Base-by-base conservation (phyloP, 1,139 yeast species). In the Trichomonascaceae sp. region DNA sequence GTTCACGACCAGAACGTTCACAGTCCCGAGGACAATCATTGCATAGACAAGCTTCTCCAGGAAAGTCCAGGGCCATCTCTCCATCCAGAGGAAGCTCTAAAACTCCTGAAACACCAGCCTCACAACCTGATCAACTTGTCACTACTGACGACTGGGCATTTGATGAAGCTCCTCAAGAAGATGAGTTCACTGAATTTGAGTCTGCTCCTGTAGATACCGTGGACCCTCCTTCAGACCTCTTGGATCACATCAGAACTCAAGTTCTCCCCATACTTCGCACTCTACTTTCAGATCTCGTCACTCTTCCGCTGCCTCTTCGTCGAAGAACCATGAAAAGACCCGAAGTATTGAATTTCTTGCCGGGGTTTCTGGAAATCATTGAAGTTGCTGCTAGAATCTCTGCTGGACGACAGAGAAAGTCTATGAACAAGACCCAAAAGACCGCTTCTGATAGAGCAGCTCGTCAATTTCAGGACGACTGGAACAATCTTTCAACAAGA, bases 391-490 rank as follows among this genome's bases (percentile, higher is more conserved):
- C 62, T 1, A 54, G 61, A 19, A 57, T 65, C 39, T 60, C 63
- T 60, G 62, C 63, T 13, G 69, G 69, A 6, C 55, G 69, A 12
- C 48, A 58, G 38, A 58, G 67, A 3, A 54, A 58, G 2, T 50
- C 58, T 15, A 55, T 48, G 8, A 54, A 54, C 32, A 48, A 50
- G 2, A 43, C 49, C 12, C 56, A 56, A 46, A 49, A 49, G 13
- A 8, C 39, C 10, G 53, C 53, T 8, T 57, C 65, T 1, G 64
- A 61, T 44, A 43, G 57, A 27, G 64, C 60, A 32, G 55, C 63
- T 9, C 51, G 62, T 10, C 58, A 60, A 17, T 47, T 61, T 3
- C 59, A 49, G 18, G 50, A 62, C n/a, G 52, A 51, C n/a, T 63
- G 66, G 66, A 51, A 45, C 18, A 51, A 55, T 5, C 53, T 61